Evolutionary conservation across 2,329 filamentous ascomycete species (phyloP), one percentile per base, ranked within the genome.

Genomic region (Arthrinium puccinioides): DNA sequence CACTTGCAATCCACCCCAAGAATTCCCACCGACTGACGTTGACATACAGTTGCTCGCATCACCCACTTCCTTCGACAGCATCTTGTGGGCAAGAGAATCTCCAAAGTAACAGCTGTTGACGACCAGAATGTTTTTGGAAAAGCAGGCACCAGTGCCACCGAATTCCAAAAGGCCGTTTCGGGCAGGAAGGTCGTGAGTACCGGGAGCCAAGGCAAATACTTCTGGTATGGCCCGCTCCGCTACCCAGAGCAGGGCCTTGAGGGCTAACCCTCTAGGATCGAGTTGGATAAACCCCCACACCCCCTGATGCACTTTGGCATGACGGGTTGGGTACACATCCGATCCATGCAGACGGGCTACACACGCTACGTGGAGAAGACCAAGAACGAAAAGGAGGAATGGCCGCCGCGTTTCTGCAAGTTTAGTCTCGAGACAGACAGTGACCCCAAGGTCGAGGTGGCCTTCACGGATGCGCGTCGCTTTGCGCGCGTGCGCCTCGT

Each of bases 121-220:
- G 90, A 98, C 63, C 67, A 69, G 49, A 90, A 84, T 54, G 74
- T 98, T 6, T 98, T 89, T 60, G 88, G 89, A 49, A 96, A 97
- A 62, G 88, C 80, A 15, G 88, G 89, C 21, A 94, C 85, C 0
- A 86, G 75, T 14, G 86, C 82, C 1, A 60, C 75, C 0, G 83
- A 82, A 21, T 88, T 98, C 44, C 70, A 85, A 49, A 72, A 76
- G 38, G 79, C 83, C 1, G 68, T 96, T 53, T 72, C 72, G 4
- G 87, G 87, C 5, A 90, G 84, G 53, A 87, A 79, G 53, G 78
- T 79, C 4, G 41, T 76, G 8, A 70, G 68, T 37, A 85, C 84
- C 4, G 85, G 84, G 4, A 87, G 84, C 42, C 92, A 96, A 57
- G 92, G 92, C 9, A 98, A 97, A 72, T 97, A 97, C 56, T 97